These are phyloP conservation scores for Knoxdaviesia proteae DNA, from an alignment of 2,329 filamentous ascomycete genomes.

Conservation along the genomic window DNA sequence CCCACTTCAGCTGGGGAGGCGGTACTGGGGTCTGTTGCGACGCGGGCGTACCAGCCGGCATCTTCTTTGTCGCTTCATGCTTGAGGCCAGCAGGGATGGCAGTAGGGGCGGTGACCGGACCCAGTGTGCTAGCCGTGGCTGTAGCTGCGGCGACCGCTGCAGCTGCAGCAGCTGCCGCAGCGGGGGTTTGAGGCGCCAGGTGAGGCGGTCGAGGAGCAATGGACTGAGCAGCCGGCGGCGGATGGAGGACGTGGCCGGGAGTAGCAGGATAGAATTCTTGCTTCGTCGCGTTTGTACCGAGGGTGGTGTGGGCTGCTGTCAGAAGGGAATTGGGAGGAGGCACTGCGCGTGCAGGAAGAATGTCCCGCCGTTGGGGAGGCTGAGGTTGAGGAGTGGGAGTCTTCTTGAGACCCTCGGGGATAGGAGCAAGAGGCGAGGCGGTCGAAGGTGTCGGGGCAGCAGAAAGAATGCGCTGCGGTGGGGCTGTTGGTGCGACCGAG, in stretches of 20 bases:
- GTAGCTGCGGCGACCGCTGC: background rate
- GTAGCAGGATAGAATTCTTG: background rate
- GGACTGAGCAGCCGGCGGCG: background rate
- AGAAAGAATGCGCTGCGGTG: background rate
- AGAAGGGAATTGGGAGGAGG: background rate
- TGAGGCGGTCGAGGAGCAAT: background rate
- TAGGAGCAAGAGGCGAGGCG: conserved; percentile 3
- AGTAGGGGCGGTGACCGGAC: no score
- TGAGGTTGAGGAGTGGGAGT: background rate
- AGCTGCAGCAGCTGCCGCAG: conserved; percentile 1
- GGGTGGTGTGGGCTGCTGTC: background rate
- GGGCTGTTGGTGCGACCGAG: background rate
- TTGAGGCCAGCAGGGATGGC: background rate
- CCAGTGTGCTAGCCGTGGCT: background rate
- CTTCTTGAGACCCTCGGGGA: conserved; percentile 4
- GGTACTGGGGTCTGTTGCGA: background rate
- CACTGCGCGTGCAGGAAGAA: background rate
- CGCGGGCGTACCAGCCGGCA: background rate
- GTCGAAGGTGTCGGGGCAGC: background rate
- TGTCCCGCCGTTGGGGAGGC: background rate
- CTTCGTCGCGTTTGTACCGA: background rate
- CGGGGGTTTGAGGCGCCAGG: background rate
- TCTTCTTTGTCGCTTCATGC: background rate
- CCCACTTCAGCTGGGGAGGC: conserved; percentile 2
- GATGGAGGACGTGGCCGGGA: background rate